Base-by-base conservation (phyloP, 2,329 filamentous ascomycete species). In the Cladophialophora carrionii region DNA sequence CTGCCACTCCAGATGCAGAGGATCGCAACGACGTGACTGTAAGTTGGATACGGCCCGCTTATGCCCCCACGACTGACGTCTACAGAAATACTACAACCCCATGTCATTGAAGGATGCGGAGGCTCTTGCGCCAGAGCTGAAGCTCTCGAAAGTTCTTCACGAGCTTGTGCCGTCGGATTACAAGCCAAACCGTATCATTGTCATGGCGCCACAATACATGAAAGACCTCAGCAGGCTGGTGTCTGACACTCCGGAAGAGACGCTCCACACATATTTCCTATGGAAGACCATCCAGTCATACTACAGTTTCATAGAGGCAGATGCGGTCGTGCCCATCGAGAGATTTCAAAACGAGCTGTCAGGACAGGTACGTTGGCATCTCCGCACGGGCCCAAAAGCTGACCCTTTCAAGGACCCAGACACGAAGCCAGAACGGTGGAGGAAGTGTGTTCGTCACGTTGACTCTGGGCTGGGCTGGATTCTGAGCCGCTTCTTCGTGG, bases 401-500 rank as follows among this genome's bases (percentile, higher is more conserved):
- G 24, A 67, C 51, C 29, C 26, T 7, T 2, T 29, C 3, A 37
- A 68, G 64, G 86, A 88, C 61, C 83, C 87, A 0, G 81, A 88
- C 58, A 84, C 87, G 1, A 81, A 80, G 22, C 78, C 85, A 14
- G 88, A 90, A 71, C 82, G 88, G 56, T 90, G 88, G 88, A 82
- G 87, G 70, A 87, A 81, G 6, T 91, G 88, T 70, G 81, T 90
- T 31, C 74, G 73, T 7, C 80, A 83, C 37, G 81, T 88, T 4
- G 86, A 89, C 68, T 74, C 76, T 24, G 83, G 84, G 4, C 74
- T 91, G 24, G 84, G 84, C 2, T 91, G 88, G 88, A 87, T 89
- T 56, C 77, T 90, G 17, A 88, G 87, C 72, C 85, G 87, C 24
- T 90, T 91, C 77, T 92, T 88, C 68, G 81, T 91, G 1, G 84